These are phyloP conservation scores for Rhododendron vialii DNA, from an alignment of 148 eudicot genomes.

Conservation along the genomic window DNA sequence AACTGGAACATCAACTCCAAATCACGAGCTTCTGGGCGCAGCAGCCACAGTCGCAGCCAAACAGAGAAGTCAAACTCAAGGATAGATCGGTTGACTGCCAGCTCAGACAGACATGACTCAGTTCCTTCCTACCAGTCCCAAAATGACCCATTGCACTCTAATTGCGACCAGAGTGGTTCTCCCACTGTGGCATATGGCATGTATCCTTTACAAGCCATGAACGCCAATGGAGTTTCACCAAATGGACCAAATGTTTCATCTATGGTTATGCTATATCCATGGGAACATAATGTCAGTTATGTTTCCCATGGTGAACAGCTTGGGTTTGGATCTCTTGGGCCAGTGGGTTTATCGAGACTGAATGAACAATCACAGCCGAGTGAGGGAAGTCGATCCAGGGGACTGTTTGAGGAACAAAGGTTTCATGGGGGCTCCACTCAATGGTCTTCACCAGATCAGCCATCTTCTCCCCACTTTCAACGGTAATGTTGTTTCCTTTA, in stretches of 20 bases:
- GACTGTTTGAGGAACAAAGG: slow-evolving; percentile 34
- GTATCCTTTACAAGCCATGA: slow-evolving; percentile 49
- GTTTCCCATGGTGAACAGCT: slow-evolving; percentile 57
- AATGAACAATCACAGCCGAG: slow-evolving; percentile 41
- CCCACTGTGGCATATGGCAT: slow-evolving; percentile 46
- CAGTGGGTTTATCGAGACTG: slow-evolving; percentile 35
- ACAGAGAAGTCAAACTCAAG: slow-evolving; percentile 56
- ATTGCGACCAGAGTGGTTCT: slow-evolving; percentile 15
- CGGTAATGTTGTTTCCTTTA: slow-evolving; percentile 27
- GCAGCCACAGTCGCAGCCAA: slow-evolving; percentile 45
- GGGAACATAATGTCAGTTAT: slow-evolving; percentile 44
- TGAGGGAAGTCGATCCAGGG: slow-evolving; percentile 36
- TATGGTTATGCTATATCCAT: slow-evolving; percentile 69
- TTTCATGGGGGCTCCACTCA: slow-evolving; percentile 44
- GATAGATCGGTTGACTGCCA: slow-evolving; percentile 31
- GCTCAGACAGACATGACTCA: slow-evolving; percentile 21
- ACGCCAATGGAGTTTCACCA: slow-evolving; percentile 35
- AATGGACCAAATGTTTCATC: slow-evolving; percentile 52
- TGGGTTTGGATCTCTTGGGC: slow-evolving; percentile 70
- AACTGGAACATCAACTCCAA: slow-evolving; percentile 65
- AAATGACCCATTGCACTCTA: slow-evolving; percentile 45
- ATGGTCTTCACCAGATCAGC: slow-evolving; percentile 66
- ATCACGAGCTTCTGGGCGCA: slow-evolving; percentile 50
- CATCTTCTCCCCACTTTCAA: slow-evolving; percentile 59
- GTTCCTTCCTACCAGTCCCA: slow-evolving; percentile 22